Conservation (phyloP, 2,329 filamentous ascomycete species). For the Colletotrichum aenigma region DNA sequence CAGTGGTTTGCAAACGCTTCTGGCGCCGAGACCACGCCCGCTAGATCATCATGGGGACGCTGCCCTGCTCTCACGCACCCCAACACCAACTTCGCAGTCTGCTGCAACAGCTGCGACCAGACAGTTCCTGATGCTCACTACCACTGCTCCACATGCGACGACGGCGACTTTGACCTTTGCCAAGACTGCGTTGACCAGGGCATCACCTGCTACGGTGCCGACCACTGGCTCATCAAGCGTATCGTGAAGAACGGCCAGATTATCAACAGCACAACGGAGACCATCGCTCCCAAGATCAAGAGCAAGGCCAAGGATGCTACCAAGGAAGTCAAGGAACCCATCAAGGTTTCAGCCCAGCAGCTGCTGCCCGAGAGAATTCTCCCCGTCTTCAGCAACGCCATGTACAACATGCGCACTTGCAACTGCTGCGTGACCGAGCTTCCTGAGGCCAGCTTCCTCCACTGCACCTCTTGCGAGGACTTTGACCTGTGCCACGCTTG, state of each 20-base stretch:
- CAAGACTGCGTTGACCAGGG: slow-evolving; percentile 76
- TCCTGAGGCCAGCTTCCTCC: slow-evolving; percentile 80
- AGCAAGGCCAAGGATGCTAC: slow-evolving; percentile 27
- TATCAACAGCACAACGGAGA: slow-evolving; percentile 85
- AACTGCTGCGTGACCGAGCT: slow-evolving; percentile 70
- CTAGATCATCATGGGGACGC: neutral
- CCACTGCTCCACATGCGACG: slow-evolving; percentile 92
- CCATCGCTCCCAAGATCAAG: slow-evolving; percentile 68
- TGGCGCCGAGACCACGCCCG: neutral
- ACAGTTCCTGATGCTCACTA: slow-evolving; percentile 84
- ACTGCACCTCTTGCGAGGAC: slow-evolving; percentile 84
- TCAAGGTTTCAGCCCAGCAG: neutral
- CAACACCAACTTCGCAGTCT: slow-evolving; percentile 73
- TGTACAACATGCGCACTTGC: slow-evolving; percentile 67
- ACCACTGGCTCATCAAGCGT: slow-evolving; percentile 96
- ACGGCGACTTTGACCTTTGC: slow-evolving; percentile 95
- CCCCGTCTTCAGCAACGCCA: slow-evolving; percentile 6
- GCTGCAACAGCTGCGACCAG: slow-evolving; percentile 88
- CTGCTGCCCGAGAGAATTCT: neutral
- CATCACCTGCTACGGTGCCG: slow-evolving; percentile 75
- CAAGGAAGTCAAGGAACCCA: slow-evolving; percentile 23
- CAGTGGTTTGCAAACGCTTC: slow-evolving; percentile 33
- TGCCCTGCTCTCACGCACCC: slow-evolving; percentile 20
- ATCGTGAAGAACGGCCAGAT: slow-evolving; percentile 79
- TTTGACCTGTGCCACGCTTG: slow-evolving; percentile 90